phyloP scores from a whole-genome alignment of 371 early-diverging fungal genomes.

The Apophysomyces elegans region DNA sequence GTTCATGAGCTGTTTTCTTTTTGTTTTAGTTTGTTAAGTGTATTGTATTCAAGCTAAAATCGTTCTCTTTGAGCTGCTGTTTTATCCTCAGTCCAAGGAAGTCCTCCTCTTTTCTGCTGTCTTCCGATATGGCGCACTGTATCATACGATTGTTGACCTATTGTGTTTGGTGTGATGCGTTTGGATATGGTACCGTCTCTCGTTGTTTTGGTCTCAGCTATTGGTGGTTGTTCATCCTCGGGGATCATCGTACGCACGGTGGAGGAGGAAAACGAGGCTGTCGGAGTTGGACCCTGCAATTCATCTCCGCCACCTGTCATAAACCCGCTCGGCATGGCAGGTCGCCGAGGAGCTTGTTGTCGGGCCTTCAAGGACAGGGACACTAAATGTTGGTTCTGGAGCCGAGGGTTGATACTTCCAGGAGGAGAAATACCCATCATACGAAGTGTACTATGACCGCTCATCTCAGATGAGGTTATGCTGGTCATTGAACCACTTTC shows the following conservation, averaged over 20 bases:
- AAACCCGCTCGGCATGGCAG: conserved; percentile 34
- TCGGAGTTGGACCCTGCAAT: conserved; percentile 24
- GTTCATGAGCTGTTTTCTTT: too few species aligned
- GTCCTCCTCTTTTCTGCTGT: not conserved
- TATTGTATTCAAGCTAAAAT: conserved; percentile 27
- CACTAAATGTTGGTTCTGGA: conserved; percentile 35
- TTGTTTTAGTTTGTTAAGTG: too few species aligned
- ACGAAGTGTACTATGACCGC: conserved; percentile 8
- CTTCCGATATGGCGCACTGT: not conserved
- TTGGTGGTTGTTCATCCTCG: conserved; percentile 27
- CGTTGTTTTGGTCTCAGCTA: not conserved
- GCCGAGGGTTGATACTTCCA: conserved; percentile 34
- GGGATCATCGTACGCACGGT: conserved; percentile 50
- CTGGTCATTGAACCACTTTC: conserved; percentile 37
- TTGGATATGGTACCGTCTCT: not conserved
- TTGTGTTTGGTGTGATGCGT: not conserved
- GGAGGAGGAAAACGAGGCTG: conserved; percentile 44
- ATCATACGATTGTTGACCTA: not conserved
- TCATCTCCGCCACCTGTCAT: conserved; percentile 17
- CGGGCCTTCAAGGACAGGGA: conserved; percentile 25
- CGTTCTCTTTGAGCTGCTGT: conserved; percentile 42
- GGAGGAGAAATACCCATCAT: conserved; percentile 28
- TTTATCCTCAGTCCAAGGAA: conserved; percentile 17
- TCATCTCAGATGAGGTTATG: conserved; percentile 18
- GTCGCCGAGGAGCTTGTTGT: conserved; percentile 22